Evolutionary conservation across 1,284 basidiomycete species (phyloP).

Genomic region (Volvariella surrecta): DNA sequence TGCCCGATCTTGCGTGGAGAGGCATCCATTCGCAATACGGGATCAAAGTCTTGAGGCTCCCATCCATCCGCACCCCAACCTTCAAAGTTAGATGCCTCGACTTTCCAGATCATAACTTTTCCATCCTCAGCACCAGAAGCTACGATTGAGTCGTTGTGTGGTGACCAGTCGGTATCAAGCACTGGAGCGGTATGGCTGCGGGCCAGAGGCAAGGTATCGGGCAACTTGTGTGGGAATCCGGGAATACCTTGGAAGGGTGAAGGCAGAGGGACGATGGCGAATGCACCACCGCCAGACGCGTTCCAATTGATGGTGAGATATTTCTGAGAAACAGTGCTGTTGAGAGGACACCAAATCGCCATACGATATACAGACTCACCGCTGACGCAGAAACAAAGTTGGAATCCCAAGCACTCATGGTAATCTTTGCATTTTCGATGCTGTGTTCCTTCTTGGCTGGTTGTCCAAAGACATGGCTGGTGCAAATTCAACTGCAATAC

Average conservation of each 20-base stretch:
- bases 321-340: constrained; percentile 38
- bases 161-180: constrained; percentile 97
- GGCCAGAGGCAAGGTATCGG: constrained; percentile 89
- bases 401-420: constrained; percentile 92
- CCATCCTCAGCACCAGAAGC: constrained; percentile 93
- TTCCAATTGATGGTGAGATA: constrained; percentile 95
- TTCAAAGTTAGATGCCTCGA: constrained; percentile 63
- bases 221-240: constrained; percentile 72
- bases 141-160: constrained; percentile 87
- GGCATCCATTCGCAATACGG: constrained; percentile 66
- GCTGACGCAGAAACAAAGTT: constrained; percentile 87
- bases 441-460: constrained; percentile 76
- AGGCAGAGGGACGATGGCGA: constrained; percentile 83
- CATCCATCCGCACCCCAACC: constrained; percentile 85
- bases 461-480: constrained; percentile 87
- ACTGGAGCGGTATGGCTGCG: constrained; percentile 80
- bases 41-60: constrained; percentile 80
- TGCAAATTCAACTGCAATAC: constrained; percentile 1
- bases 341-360: constrained; percentile 3
- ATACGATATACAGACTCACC: constrained; percentile 31
- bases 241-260: constrained; percentile 58
- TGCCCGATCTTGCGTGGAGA: constrained; percentile 88
- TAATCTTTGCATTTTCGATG: constrained; percentile 88
- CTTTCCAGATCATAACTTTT: constrained; percentile 86
- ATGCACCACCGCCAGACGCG: constrained; percentile 92